phyloP scores from a whole-genome alignment of 1,284 basidiomycete genomes.

The Coriolopsis trogii region DNA sequence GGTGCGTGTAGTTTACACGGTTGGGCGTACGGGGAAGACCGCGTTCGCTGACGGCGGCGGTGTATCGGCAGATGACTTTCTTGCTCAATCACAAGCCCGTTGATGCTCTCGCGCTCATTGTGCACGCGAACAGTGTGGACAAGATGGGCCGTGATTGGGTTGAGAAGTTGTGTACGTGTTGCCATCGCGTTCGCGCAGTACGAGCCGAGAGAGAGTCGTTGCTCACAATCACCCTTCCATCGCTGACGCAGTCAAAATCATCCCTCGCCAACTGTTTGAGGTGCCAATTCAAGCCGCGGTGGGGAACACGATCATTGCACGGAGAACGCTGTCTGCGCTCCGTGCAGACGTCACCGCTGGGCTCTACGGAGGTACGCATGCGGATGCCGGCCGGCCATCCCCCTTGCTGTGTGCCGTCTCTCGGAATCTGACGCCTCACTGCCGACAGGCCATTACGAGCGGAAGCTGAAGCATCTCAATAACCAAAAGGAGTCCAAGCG shows the following conservation, averaged over 20 bases:
- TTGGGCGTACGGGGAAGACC: neutral
- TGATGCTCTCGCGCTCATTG: conserved; percentile 90
- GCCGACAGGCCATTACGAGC: conserved; percentile 85
- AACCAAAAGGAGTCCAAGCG: conserved; percentile 94
- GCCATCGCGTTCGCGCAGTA: no score
- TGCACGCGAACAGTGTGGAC: conserved; percentile 77
- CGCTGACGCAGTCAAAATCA: conserved; percentile 71
- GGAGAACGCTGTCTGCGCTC: conserved; percentile 87
- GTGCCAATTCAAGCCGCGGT: conserved; percentile 89
- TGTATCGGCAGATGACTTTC: conserved; percentile 67
- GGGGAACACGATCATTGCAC: conserved; percentile 86
- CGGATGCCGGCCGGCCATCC: neutral
- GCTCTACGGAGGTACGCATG: conserved; percentile 77
- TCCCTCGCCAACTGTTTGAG: conserved; percentile 93
- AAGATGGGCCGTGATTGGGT: conserved; percentile 81
- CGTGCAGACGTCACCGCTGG: conserved; percentile 96
- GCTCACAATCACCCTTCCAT: neutral
- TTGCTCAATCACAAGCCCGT: conserved; percentile 86
- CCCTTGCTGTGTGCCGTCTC: no score
- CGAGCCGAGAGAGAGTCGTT: no score
- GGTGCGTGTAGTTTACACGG: conserved; percentile 44
- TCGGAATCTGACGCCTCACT: no score
- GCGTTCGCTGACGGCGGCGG: neutral
- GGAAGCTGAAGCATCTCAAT: conserved; percentile 90
- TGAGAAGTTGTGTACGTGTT: conserved; percentile 79